A percentile compares a stretch with the other conserved stretches of the same genome.
Conservation (phyloP, 306 rosid species). For the Senna tora region DNA sequence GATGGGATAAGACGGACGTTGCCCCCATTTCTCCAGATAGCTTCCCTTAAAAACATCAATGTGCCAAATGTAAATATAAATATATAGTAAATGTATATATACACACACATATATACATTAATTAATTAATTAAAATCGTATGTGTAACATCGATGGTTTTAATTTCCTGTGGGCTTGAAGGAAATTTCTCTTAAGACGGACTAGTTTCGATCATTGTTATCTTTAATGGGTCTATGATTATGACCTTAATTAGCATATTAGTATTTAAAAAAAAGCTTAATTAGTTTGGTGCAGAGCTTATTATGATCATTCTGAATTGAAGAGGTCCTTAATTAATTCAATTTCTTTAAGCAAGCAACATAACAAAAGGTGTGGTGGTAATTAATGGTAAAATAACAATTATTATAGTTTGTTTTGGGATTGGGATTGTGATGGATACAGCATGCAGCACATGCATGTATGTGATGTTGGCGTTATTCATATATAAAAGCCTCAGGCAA, state of each 20-base stretch:
- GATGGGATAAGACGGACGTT: not conserved
- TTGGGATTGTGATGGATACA: not conserved
- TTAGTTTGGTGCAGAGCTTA: too few species aligned
- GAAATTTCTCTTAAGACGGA: not conserved
- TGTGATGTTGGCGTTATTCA: not conserved
- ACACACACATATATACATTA: too few species aligned
- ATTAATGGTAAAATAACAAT: too few species aligned
- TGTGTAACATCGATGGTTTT: too few species aligned
- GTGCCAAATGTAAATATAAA: not conserved
- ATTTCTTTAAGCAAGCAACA: not conserved
- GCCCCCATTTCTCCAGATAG: not conserved
- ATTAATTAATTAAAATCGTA: too few species aligned
- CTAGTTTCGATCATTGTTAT: not conserved
- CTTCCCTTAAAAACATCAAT: not conserved
- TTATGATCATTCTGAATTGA: not conserved
- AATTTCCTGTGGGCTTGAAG: too few species aligned
- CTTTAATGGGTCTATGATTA: not conserved
- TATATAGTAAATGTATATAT: too few species aligned
- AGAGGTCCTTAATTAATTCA: not conserved
- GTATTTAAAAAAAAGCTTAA: not conserved
- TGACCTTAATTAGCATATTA: not conserved
- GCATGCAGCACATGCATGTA: conserved; percentile 25
- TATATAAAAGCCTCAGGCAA: not conserved
- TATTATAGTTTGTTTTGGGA: not conserved
- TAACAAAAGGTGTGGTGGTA: too few species aligned